Percentiles rank a stretch among this genome's conserved stretches.
phyloP scores from a whole-genome alignment of 1,139 yeast species.

The Komagataea norvegica region DNA sequence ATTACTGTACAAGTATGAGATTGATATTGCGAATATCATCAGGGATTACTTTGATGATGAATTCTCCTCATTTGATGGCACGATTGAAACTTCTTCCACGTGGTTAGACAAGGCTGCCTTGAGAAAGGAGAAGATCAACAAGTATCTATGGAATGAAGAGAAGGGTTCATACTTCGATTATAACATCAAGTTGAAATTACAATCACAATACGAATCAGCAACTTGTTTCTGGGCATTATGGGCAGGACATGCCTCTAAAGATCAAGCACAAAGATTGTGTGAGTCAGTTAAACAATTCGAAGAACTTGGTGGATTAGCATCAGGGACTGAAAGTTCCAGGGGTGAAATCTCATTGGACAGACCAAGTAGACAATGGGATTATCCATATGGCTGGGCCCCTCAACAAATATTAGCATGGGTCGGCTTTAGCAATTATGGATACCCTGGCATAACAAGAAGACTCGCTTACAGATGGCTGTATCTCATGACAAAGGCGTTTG shows the following conservation, averaged over 20 bases:
- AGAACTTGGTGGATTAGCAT: slow-evolving; percentile 82
- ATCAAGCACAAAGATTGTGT: slow-evolving; percentile 70
- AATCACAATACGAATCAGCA: slow-evolving; percentile 75
- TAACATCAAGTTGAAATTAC: slow-evolving; percentile 53
- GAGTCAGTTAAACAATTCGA: slow-evolving; percentile 65
- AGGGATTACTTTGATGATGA: slow-evolving; percentile 50
- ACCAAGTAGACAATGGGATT: slow-evolving; percentile 97
- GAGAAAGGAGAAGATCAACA: slow-evolving; percentile 56
- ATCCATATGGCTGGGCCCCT: slow-evolving; percentile 98
- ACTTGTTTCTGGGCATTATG: slow-evolving; percentile 93
- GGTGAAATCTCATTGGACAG: slow-evolving; percentile 66
- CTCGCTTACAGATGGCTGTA: slow-evolving; percentile 83
- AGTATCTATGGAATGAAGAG: slow-evolving; percentile 80
- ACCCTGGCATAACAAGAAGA: slow-evolving; percentile 58
- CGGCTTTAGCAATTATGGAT: slow-evolving; percentile 76
- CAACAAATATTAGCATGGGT: slow-evolving; percentile 95
- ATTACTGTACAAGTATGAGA: slow-evolving; percentile 83
- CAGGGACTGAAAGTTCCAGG: slow-evolving; percentile 75
- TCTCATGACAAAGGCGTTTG: slow-evolving; percentile 88
- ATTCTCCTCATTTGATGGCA: slow-evolving; percentile 36
- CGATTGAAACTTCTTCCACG: slow-evolving; percentile 43
- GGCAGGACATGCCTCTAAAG: slow-evolving; percentile 68
- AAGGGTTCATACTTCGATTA: slow-evolving; percentile 83
- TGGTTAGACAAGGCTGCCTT: slow-evolving; percentile 58
- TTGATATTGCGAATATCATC: slow-evolving; percentile 70